Base-by-base conservation (phyloP, 148 eudicot species). In the Nepenthes gracilis region DNA sequence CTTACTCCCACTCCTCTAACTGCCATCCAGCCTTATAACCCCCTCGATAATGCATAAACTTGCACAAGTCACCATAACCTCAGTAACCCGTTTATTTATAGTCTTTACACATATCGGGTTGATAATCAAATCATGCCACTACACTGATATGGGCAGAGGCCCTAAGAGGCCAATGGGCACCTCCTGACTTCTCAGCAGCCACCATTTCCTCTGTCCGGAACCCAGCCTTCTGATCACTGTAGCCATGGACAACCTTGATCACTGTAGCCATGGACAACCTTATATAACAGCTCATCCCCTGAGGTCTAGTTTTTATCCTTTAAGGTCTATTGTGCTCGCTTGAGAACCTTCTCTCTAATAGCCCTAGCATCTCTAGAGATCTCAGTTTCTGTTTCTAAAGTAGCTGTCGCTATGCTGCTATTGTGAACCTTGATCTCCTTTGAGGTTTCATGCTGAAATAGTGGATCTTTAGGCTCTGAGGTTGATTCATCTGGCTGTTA, bases 31-130 rank as follows among this genome's bases (percentile, higher is more conserved):
- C 80, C 72, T 91, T 91, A 63, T 91, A 87, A 75, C 87, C 97
- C 50, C 96, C 97, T 15, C 92, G 75, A 64, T 91, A 95, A 67
- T 87, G 96, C 90, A 91, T 82, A 77, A 90, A 90, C 76, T 91
- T 91, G 61, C 97, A 91, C 6, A 92, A 74, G 77, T 91, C 97
- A 59, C 96, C 97, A 73, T 91, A 91, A n/a, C 97, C 97, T 83
- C 96, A 91, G 53, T 87, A 87, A 54, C 96, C 96, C 1, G 95
- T 87, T 70, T 87, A 90, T 66, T 91, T 91, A 62, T 91, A 91
- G 57, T 91, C 96, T 72, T 91, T 91, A 60, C 96, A 91, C 34
- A 91, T 91, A 60, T 91, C 97, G 2, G 95, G 95, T 69, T 87
- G 97, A 62, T 87, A 91, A 62, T 91, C 97, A 75, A 85, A 91